These are phyloP conservation scores for Phytophthora nicotianae DNA, from an alignment of 352 stramenopile genomes.

Conservation along the genomic window DNA sequence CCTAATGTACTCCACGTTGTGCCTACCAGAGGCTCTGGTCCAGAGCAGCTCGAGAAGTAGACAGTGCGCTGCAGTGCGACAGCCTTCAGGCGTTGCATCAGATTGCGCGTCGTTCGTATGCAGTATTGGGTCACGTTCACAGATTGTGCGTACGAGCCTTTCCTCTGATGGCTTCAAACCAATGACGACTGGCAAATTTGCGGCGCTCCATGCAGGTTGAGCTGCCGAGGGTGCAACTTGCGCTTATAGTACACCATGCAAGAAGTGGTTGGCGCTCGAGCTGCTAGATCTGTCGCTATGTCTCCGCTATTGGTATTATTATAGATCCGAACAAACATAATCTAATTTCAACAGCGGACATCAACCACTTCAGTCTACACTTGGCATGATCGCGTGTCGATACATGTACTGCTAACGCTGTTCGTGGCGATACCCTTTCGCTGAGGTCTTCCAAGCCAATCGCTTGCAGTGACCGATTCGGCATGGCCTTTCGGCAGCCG, in stretches of 20 bases:
- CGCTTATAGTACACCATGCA: no score
- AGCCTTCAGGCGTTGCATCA: neutral
- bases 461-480: neutral
- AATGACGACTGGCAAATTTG: conserved; percentile 28
- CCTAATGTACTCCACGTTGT: no score
- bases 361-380: neutral
- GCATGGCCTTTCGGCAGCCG: conserved; percentile 2
- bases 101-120: conserved; percentile 10
- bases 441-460: neutral
- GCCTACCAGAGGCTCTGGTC: no score
- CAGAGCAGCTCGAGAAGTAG: neutral
- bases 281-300: neutral
- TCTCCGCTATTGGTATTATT: neutral
- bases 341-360: neutral
- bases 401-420: neutral
- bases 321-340: no score
- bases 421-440: neutral
- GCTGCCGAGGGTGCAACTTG: neutral
- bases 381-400: neutral
- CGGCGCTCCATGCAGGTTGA: conserved; percentile 10
- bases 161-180: conserved; percentile 23
- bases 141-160: conserved; percentile 15
- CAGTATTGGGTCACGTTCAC: conserved; percentile 4
- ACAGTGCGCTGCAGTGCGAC: neutral
- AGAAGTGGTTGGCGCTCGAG: no score